Conservation (phyloP, 2,329 filamentous ascomycete species). For the Penicillium sp. region DNA sequence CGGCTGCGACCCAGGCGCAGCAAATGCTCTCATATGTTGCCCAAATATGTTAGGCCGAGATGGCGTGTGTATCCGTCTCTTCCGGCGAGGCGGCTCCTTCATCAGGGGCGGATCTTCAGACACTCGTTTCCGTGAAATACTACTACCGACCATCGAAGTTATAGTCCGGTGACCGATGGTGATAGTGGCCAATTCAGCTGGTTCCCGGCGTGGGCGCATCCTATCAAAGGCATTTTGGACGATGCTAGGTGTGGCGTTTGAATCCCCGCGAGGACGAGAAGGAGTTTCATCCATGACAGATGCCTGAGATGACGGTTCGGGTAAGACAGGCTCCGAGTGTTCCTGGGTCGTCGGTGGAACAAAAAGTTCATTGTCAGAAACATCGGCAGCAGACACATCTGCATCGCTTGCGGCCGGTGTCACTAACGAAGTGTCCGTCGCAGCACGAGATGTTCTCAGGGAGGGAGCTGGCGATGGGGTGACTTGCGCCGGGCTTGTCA, state of each 20-base stretch:
- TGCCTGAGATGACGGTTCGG: conserved; percentile 16
- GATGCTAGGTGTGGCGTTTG: conserved; percentile 40
- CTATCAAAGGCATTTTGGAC: conserved; percentile 61
- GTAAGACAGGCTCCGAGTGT: conserved; percentile 9
- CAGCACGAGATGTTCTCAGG: conserved; percentile 2
- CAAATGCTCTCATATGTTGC: conserved; percentile 51
- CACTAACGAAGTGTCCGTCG: not conserved
- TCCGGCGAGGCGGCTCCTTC: conserved; percentile 33
- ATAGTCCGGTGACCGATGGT: conserved; percentile 67
- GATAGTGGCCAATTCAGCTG: conserved; percentile 66
- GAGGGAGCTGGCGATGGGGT: conserved; percentile 17
- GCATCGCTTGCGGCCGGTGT: conserved; percentile 2
- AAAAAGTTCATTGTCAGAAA: not conserved
- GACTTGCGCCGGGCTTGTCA: conserved; percentile 13
- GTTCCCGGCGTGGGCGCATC: conserved; percentile 61
- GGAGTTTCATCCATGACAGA: conserved; percentile 2
- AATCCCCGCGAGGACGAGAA: conserved; percentile 8
- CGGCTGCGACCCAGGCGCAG: conserved; percentile 51
- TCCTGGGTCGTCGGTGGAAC: not conserved
- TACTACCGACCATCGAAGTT: conserved; percentile 61
- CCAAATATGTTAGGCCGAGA: conserved; percentile 42
- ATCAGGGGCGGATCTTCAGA: conserved; percentile 26
- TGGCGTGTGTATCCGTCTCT: conserved; percentile 38
- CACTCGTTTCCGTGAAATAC: conserved; percentile 39
- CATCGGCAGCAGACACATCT: conserved; percentile 4